Conservation (phyloP, 1,139 yeast species). For the Debaryomycetaceae sp. region DNA sequence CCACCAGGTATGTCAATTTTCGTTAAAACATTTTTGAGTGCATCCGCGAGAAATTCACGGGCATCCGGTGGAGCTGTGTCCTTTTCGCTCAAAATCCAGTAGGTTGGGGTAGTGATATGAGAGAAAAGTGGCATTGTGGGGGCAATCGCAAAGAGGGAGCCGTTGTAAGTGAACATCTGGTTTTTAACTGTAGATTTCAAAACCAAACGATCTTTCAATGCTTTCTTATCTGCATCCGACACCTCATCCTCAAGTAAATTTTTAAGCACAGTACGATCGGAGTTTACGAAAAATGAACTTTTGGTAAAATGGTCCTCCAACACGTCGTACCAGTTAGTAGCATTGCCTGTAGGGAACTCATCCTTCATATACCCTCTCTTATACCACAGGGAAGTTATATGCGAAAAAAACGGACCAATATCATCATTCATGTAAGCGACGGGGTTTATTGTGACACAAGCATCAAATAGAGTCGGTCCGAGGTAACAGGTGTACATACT, state of each 20-base stretch:
- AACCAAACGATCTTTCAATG: neutral
- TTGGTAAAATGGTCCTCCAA: slow-evolving; percentile 34
- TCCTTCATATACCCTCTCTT: slow-evolving; percentile 8
- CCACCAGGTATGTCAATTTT: slow-evolving; percentile 1
- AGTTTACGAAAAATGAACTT: slow-evolving; percentile 38
- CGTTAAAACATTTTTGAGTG: neutral
- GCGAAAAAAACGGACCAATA: slow-evolving; percentile 3
- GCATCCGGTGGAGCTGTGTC: slow-evolving; percentile 7
- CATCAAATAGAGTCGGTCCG: slow-evolving; percentile 47
- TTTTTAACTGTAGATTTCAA: neutral
- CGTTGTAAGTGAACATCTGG: slow-evolving; percentile 7
- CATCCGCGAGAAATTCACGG: neutral
- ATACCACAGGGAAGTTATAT: slow-evolving; percentile 8
- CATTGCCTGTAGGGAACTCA: slow-evolving; percentile 6
- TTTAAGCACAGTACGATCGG: slow-evolving; percentile 38
- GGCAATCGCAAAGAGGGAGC: slow-evolving; percentile 2
- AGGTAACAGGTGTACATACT: slow-evolving; percentile 41
- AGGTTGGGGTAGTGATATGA: slow-evolving; percentile 10
- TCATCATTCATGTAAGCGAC: slow-evolving; percentile 31
- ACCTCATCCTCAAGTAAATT: slow-evolving; percentile 33
- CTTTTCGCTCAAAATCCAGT: slow-evolving; percentile 7
- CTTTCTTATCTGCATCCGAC: neutral
- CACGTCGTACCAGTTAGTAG: slow-evolving; percentile 19
- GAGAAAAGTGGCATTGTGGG: slow-evolving; percentile 1
- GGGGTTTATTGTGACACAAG: slow-evolving; percentile 53